Evolutionary conservation across 495 filamentous ascomycete species (phyloP).

Genomic region (Penicillium argentinense): DNA sequence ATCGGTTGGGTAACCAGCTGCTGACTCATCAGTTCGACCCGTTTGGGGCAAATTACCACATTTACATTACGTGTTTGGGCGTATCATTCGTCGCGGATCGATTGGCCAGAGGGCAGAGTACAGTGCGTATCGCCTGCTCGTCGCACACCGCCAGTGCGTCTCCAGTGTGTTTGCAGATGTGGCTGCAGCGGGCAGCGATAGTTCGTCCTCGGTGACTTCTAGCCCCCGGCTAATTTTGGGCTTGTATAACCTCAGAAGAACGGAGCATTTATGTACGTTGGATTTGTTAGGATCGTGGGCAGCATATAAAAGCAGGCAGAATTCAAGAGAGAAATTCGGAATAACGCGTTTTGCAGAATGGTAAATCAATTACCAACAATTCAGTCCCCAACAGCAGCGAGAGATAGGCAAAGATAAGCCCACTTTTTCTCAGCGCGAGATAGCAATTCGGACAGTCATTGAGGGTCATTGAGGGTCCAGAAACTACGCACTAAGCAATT

Average conservation of each 20-base stretch:
- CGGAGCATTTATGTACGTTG: no score
- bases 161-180: background rate
- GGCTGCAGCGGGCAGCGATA: no score
- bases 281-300: no score
- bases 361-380: background rate
- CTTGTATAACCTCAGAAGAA: no score
- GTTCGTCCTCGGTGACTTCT: no score
- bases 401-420: background rate
- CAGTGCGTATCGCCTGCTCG: no score
- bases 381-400: background rate
- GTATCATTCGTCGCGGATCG: background rate
- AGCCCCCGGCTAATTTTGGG: no score
- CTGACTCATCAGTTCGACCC: background rate
- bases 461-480: background rate
- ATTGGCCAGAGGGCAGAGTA: no score
- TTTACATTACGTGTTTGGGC: background rate
- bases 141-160: no score
- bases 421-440: background rate
- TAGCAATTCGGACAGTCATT: no score
- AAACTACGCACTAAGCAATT: background rate
- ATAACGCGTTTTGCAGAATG: background rate
- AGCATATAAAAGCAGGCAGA: no score
- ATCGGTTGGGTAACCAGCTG: conserved; percentile 11
- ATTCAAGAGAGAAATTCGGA: no score
- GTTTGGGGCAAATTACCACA: background rate